Evolutionary conservation across 345 rosid species (phyloP).

Genomic region (Arabidopsis thaliana): TAIR10.1 NC_003076.8:7186001-7186500

Average conservation of each 20-base stretch:
- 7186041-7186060: constrained; percentile 11
- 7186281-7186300: constrained; percentile 49
- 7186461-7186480: constrained; percentile 55
- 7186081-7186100: constrained; percentile 34
- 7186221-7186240: constrained; percentile 41
- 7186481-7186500: constrained; percentile 48
- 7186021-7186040: neutral
- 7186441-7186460: constrained; percentile 63
- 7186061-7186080: constrained; percentile 24
- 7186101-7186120: constrained; percentile 27
- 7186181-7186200: constrained; percentile 62
- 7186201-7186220: constrained; percentile 57
- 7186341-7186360: constrained; percentile 60
- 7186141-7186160: constrained; percentile 58
- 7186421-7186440: constrained; percentile 57
- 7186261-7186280: constrained; percentile 36
- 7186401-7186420: constrained; percentile 55
- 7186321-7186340: constrained; percentile 65
- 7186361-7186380: constrained; percentile 58
- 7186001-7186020: constrained; percentile 4
- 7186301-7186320: constrained; percentile 57
- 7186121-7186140: constrained; percentile 52
- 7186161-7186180: constrained; percentile 68
- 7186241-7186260: constrained; percentile 56
- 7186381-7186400: constrained; percentile 54